These are phyloP conservation scores for Penicillium hesseltinei DNA, from an alignment of 2,329 filamentous ascomycete species.

Conservation along the genomic window DNA sequence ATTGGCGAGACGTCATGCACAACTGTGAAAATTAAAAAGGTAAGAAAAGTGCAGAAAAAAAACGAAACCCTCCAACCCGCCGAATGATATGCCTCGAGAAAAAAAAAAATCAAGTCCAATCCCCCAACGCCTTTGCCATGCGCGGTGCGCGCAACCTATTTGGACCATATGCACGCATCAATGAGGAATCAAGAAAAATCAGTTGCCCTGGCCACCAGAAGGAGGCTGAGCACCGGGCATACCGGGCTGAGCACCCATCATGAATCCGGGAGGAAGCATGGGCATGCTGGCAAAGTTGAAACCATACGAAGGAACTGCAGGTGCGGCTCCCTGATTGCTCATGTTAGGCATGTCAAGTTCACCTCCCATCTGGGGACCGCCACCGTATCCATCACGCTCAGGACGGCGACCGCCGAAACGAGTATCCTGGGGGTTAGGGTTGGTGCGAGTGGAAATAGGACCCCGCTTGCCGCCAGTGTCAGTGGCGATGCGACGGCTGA, in stretches of 20 bases:
- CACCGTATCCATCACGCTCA: conserved; percentile 36
- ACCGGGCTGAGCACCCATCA: conserved; percentile 41
- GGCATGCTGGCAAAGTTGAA: conserved; percentile 53
- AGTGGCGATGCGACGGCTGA: conserved; percentile 52
- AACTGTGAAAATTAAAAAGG: neutral
- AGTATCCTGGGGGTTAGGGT: conserved; percentile 20
- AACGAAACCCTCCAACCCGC: conserved; percentile 4
- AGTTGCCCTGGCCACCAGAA: conserved; percentile 38
- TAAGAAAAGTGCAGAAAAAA: neutral
- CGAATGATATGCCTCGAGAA: conserved; percentile 5
- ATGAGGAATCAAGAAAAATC: conserved; percentile 13
- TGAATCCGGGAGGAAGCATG: conserved; percentile 50
- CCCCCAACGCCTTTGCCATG: conserved; percentile 10
- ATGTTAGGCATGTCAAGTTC: conserved; percentile 35
- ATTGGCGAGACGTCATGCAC: neutral
- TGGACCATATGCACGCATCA: conserved; percentile 5
- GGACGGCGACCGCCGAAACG: conserved; percentile 32
- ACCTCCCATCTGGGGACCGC: conserved; percentile 16
- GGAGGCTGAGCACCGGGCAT: conserved; percentile 36
- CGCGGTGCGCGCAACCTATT: conserved; percentile 1
- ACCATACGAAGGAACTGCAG: conserved; percentile 55
- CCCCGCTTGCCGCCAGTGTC: conserved; percentile 51
- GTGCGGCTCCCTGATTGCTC: conserved; percentile 52
- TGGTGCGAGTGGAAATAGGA: conserved; percentile 46
- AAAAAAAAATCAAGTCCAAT: neutral